phyloP scores from a whole-genome alignment of 495 filamentous ascomycete genomes.

The Trichocladium antarcticum region DNA sequence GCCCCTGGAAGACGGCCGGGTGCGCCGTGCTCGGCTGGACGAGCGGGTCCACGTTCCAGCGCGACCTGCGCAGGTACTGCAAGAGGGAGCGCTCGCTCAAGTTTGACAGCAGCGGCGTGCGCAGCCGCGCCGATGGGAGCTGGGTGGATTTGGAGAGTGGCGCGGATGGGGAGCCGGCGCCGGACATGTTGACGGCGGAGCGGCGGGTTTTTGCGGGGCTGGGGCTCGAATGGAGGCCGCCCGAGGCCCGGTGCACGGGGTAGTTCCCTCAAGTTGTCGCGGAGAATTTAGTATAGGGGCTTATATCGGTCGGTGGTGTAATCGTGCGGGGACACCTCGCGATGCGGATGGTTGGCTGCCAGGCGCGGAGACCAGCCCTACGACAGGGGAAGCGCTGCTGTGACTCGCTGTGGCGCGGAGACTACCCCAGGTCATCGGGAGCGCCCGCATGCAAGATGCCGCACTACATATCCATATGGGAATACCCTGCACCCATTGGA shows the following conservation, averaged over 20 bases:
- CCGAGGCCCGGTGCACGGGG: slow-evolving; percentile 66
- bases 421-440: not conserved
- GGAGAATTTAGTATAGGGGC: no score
- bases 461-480: no score
- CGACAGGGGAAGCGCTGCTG: not conserved
- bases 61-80: slow-evolving; percentile 71
- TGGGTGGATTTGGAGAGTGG: slow-evolving; percentile 52
- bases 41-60: slow-evolving; percentile 77
- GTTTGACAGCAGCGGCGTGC: slow-evolving; percentile 83
- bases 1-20: slow-evolving; percentile 76
- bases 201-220: slow-evolving; percentile 68
- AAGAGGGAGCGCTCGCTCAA: slow-evolving; percentile 65
- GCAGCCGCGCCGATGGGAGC: slow-evolving; percentile 51
- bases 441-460: not conserved
- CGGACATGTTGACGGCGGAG: slow-evolving; percentile 59
- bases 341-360: not conserved
- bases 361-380: not conserved
- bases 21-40: slow-evolving; percentile 86
- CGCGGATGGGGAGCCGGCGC: slow-evolving; percentile 31
- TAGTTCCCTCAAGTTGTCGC: no score
- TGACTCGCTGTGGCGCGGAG: not conserved
- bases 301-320: not conserved
- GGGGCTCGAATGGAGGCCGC: slow-evolving; percentile 59
- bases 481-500: no score
- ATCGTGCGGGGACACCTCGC: not conserved